A percentile compares a stretch with the other conserved stretches of the same genome.
These are phyloP conservation scores for Bidens hawaiensis DNA, from an alignment of 140 eudicot genomes.

Conservation along the genomic window DNA sequence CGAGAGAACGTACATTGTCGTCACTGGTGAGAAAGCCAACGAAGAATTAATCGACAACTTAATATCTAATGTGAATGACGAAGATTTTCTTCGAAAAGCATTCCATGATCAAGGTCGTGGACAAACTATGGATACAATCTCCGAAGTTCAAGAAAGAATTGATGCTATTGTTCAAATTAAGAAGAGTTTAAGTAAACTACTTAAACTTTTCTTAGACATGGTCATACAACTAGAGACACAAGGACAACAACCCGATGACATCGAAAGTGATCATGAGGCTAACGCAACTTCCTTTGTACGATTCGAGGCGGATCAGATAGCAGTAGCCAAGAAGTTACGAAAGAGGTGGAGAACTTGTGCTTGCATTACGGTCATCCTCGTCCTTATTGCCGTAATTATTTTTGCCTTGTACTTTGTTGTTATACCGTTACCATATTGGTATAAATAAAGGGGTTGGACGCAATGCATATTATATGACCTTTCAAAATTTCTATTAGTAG, in stretches of 20 bases:
- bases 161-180: constrained; percentile 76
- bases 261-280: constrained; percentile 30
- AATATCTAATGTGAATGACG: constrained; percentile 73
- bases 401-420: neutral
- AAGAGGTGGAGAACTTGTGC: constrained; percentile 43
- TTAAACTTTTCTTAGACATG: constrained; percentile 81
- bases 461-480: no score
- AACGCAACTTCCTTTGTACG: constrained; percentile 39
- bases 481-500: no score
- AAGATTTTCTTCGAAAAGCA: constrained; percentile 72
- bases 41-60: constrained; percentile 66
- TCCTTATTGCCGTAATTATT: constrained; percentile 2
- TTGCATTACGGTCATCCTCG: constrained; percentile 29
- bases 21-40: constrained; percentile 69
- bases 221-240: constrained; percentile 82
- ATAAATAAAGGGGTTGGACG: no score
- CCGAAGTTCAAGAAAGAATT: constrained; percentile 87
- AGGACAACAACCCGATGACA: constrained; percentile 68
- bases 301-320: constrained; percentile 32
- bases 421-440: neutral
- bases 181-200: constrained; percentile 59
- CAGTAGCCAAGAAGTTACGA: constrained; percentile 35
- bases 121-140: constrained; percentile 64
- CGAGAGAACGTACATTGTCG: constrained; percentile 50
- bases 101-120: constrained; percentile 86